These are phyloP conservation scores for Suhomyces kunorum DNA, from an alignment of 1,139 yeast genomes.

Conservation along the genomic window DNA sequence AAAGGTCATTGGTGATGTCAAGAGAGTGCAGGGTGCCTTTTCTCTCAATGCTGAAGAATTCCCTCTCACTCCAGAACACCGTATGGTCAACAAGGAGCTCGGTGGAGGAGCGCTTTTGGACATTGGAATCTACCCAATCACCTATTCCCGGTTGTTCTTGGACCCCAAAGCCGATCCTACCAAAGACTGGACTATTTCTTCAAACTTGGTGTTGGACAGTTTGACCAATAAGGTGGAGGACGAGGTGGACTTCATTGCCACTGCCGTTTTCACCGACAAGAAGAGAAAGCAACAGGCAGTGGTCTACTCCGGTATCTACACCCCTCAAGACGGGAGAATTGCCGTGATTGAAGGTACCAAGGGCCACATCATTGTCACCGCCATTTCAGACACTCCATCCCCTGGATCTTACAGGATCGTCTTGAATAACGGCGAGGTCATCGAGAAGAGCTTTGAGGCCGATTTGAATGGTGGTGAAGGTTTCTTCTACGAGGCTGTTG, in stretches of 20 bases:
- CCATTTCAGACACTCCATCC: constrained; percentile 21
- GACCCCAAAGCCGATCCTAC: constrained; percentile 28
- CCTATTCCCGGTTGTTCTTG: constrained; percentile 46
- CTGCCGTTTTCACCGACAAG: constrained; percentile 22
- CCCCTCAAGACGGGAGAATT: constrained; percentile 19
- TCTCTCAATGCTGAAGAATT: constrained; percentile 35
- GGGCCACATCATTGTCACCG: constrained; percentile 20
- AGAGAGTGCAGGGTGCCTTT: constrained; percentile 43
- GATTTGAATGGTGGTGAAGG: constrained; percentile 21
- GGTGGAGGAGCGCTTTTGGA: constrained; percentile 67
- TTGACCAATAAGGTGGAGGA: constrained; percentile 18
- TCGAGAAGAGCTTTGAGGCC: constrained; percentile 12
- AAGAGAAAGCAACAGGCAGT: constrained; percentile 24
- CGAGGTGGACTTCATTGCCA: constrained; percentile 20
- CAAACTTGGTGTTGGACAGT: constrained; percentile 22
- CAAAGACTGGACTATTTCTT: constrained; percentile 19
- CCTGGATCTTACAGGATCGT: constrained; percentile 16
- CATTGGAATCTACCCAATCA: constrained; percentile 58
- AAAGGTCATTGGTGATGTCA: constrained; percentile 48
- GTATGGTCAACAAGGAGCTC: constrained; percentile 42
- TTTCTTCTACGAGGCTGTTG: constrained; percentile 22
- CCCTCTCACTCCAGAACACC: constrained; percentile 16
- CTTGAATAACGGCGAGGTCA: constrained; percentile 13
- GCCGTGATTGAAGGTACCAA: constrained; percentile 23
- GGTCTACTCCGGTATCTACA: constrained; percentile 20